Evolutionary conservation across 441 rosid species (phyloP).

Genomic region (Populus trichocarpa): DNA sequence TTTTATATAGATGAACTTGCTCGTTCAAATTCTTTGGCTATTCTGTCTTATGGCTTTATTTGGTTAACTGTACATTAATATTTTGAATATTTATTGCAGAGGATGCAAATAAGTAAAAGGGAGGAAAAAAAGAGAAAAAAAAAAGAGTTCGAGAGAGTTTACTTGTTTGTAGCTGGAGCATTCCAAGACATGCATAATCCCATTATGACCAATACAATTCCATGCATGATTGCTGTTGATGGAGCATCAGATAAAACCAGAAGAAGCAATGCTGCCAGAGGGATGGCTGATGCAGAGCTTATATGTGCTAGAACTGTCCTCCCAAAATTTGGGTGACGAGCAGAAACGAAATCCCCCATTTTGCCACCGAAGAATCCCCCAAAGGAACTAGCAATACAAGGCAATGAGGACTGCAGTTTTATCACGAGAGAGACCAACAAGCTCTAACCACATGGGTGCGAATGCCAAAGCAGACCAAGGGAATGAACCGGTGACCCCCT

Average conservation of each 20-base stretch:
- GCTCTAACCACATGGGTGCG: slow-evolving; percentile 89
- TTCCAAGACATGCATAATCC: slow-evolving; percentile 65
- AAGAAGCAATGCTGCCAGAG: slow-evolving; percentile 71
- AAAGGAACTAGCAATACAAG: slow-evolving; percentile 53
- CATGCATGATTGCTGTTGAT: slow-evolving; percentile 45
- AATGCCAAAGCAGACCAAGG: slow-evolving; percentile 89
- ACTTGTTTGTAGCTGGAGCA: slow-evolving; percentile 67
- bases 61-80: background rate
- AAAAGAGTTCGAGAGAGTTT: background rate
- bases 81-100: background rate
- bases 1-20: background rate
- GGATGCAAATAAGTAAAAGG: background rate
- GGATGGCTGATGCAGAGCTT: slow-evolving; percentile 77
- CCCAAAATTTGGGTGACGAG: slow-evolving; percentile 59
- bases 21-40: background rate
- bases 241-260: slow-evolving; percentile 70
- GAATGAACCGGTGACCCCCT: slow-evolving; percentile 70
- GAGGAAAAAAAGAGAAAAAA: background rate
- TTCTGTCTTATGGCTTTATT: background rate
- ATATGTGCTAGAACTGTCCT: slow-evolving; percentile 81
- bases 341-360: slow-evolving; percentile 74
- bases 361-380: slow-evolving; percentile 85
- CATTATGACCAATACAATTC: slow-evolving; percentile 49
- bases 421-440: slow-evolving; percentile 68
- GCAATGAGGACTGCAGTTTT: slow-evolving; percentile 59